phyloP scores from a whole-genome alignment of 176 grass and related monocot species.

The Juncus inflexus region DNA sequence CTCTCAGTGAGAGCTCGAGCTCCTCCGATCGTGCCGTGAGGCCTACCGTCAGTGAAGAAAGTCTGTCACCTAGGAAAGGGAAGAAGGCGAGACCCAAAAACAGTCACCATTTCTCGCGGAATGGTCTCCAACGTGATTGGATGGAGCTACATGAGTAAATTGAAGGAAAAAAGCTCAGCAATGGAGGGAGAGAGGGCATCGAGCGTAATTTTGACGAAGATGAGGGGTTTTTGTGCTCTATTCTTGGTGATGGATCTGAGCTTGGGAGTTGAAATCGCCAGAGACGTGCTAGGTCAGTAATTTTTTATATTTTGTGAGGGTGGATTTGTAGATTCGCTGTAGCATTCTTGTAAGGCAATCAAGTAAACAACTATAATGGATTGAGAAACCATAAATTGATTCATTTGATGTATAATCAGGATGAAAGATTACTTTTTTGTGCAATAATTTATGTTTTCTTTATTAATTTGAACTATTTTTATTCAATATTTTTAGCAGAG shows the following conservation, averaged over 20 bases:
- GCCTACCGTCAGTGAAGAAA: not conserved
- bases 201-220: constrained; percentile 45
- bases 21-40: constrained; percentile 34
- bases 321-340: not conserved
- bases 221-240: constrained; percentile 62
- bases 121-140: constrained; percentile 75
- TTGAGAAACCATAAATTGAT: too few relatives aligned
- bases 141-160: constrained; percentile 38
- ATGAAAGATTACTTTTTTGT: too few relatives aligned
- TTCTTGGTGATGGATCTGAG: constrained; percentile 57
- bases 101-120: constrained; percentile 27
- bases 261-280: constrained; percentile 68
- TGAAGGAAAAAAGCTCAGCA: not conserved
- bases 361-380: too few relatives aligned
- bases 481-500: too few relatives aligned
- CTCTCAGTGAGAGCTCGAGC: not conserved
- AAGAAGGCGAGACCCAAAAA: not conserved
- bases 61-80: not conserved
- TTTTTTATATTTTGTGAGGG: not conserved
- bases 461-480: too few relatives aligned
- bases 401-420: too few relatives aligned
- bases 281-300: constrained; percentile 60
- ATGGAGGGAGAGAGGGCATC: not conserved
- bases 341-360: not conserved
- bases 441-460: too few relatives aligned